These are phyloP conservation scores for Murraya koenigii DNA, from an alignment of 345 rosid genomes.

Conservation along the genomic window DNA sequence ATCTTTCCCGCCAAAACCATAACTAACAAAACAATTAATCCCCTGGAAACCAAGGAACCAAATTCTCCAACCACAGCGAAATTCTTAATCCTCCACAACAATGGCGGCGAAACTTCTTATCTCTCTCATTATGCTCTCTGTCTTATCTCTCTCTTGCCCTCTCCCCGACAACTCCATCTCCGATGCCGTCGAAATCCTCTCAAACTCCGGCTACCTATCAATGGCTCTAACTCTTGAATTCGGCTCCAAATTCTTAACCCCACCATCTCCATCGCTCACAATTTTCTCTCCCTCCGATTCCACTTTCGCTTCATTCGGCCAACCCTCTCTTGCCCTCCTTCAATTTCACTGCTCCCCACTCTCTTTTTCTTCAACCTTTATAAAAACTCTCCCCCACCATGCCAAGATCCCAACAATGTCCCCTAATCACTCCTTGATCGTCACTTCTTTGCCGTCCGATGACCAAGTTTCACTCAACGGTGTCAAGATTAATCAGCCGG, in stretches of 20 bases:
- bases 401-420: constrained; percentile 35
- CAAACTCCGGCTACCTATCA: constrained; percentile 20
- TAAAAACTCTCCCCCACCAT: constrained; percentile 27
- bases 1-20: constrained; percentile 1
- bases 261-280: constrained; percentile 27
- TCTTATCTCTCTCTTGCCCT: constrained; percentile 8
- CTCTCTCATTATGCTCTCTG: constrained; percentile 12
- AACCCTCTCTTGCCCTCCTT: constrained; percentile 38
- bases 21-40: neutral
- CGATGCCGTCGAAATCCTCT: constrained; percentile 23
- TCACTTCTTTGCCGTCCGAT: constrained; percentile 22
- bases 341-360: constrained; percentile 33
- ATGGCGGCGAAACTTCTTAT: constrained; percentile 28
- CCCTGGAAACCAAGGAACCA: neutral
- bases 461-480: constrained; percentile 20
- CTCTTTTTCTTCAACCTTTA: constrained; percentile 9
- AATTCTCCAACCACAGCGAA: neutral
- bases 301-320: constrained; percentile 28
- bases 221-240: constrained; percentile 37
- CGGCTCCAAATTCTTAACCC: constrained; percentile 15
- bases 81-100: constrained; percentile 8
- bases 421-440: constrained; percentile 21
- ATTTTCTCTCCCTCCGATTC: constrained; percentile 37
- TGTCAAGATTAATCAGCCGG: constrained; percentile 13
- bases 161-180: constrained; percentile 15